Evolutionary conservation across 1,284 basidiomycete species (phyloP), one percentile per base, ranked within the genome.

Genomic region (Heterobasidion parviporum): DNA sequence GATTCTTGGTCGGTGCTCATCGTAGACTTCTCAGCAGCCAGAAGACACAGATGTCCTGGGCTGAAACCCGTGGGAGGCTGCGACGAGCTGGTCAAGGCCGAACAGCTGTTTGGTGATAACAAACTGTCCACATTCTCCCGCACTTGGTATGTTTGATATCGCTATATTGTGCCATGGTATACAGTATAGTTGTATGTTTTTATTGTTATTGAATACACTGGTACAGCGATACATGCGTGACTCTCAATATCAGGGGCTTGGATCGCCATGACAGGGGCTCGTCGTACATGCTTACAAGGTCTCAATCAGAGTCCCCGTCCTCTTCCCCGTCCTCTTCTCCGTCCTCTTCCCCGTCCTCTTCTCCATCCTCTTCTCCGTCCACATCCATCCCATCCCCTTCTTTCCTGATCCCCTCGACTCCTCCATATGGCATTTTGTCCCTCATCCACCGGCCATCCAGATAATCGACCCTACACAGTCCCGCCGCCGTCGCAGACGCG

Each of bases 401-500:
- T 32, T 59, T 60, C 34, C 79, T 68, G 59, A 79, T 76, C 6
- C 68, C 70, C 55, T 74, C 68, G 16, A 81, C 67, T 46, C 77
- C 74, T 35, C 74, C 73, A 69, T 89, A 90, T 4, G 87, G 86
- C 10, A 83, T 67, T 61, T 73, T 77, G 47, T 79, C 82, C 48
- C 75, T 79, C 53, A 80, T 71, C 79, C 82, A 91, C 58, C 81
- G 70, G 12, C 91, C 91, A 63, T 77, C 70, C 16, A 94, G 62
- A 64, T 82, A 81, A 64, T 97, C 94, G 5, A 98, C 77, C 50
- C 94, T 74, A 63, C 89, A 93, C 15, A 97, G 69, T 1, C 94
- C 94, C n/a, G 83, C 83, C 2, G 82, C 90, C 4, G 86, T 91
- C 0, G 83, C 87, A 20, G 84, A 87, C 4, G 89, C 93, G 20